Percentiles rank a stretch among this genome's conserved stretches.
Conservation (phyloP, 73 alveolate genomes). For the Symbiodinium pilosum region DNA sequence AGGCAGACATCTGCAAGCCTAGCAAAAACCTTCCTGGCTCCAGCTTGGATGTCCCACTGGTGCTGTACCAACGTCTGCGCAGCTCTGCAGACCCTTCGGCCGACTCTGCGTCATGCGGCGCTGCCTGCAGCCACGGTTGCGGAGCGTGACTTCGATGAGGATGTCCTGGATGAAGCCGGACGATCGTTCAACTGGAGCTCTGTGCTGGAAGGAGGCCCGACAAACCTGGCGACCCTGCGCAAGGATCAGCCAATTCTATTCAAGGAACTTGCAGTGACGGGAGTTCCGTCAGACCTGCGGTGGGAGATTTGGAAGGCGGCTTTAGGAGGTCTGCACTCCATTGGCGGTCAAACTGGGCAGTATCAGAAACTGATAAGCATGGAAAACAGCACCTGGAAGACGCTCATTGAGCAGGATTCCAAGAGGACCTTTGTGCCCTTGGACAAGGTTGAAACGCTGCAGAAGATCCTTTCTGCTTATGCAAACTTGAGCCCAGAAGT, state of each 20-base stretch:
- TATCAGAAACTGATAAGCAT: not conserved
- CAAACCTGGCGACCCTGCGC: not conserved
- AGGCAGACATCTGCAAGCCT: too few relatives aligned
- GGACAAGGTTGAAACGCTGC: not conserved
- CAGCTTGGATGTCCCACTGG: not conserved
- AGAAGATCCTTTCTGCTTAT: conserved; percentile 89
- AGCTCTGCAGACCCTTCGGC: not conserved
- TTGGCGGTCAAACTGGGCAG: not conserved
- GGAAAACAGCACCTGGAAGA: not conserved
- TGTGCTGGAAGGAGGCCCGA: not conserved
- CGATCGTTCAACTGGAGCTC: not conserved
- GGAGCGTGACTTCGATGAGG: not conserved
- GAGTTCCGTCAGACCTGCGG: not conserved
- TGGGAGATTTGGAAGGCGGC: conserved; percentile 51
- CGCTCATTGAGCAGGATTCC: not conserved
- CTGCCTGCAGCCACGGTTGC: not conserved
- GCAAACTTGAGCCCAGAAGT: conserved; percentile 98
- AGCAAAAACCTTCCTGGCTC: too few relatives aligned
- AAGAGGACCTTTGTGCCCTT: not conserved
- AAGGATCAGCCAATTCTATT: not conserved
- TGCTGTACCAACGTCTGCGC: not conserved
- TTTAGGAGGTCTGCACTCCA: not conserved
- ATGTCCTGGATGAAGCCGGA: not conserved
- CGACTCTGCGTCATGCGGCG: not conserved
- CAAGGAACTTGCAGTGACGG: not conserved